Conservation (phyloP, 2,329 filamentous ascomycete species). For the Xylaria sp. region DNA sequence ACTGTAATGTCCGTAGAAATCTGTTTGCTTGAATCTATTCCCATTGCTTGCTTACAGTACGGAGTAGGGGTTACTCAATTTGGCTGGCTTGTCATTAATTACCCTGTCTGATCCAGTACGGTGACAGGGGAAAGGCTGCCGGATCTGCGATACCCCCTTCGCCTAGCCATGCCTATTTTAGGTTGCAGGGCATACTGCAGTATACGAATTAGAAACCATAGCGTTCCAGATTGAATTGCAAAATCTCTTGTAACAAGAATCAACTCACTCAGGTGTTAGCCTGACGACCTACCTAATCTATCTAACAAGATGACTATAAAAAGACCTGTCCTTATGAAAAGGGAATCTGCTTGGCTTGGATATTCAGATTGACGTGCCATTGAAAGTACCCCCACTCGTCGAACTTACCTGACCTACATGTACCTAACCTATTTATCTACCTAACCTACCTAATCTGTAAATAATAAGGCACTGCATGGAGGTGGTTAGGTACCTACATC, state of each 20-base stretch:
- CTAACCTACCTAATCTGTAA: not conserved
- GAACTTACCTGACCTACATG: not conserved
- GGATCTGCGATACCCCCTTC: conserved; percentile 2
- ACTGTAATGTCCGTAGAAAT: not conserved
- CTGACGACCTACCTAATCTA: not conserved
- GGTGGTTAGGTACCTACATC: not conserved
- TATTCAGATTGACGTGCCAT: not conserved
- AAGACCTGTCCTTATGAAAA: not conserved
- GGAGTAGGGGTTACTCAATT: not conserved
- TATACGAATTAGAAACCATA: not conserved
- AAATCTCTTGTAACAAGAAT: not conserved
- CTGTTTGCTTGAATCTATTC: not conserved
- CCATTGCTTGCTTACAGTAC: not conserved
- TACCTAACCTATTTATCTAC: too few species aligned
- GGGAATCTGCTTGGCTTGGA: not conserved
- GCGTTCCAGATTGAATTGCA: not conserved
- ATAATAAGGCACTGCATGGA: not conserved
- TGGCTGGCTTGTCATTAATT: not conserved
- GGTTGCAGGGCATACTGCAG: not conserved
- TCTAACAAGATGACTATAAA: not conserved
- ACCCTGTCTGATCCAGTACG: not conserved
- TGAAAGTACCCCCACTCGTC: not conserved
- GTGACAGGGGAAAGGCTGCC: conserved; percentile 2
- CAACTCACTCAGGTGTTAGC: not conserved
- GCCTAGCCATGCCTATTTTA: conserved; percentile 14